Base-by-base conservation (phyloP, 306 rosid species). In the Sophora flavescens region DNA sequence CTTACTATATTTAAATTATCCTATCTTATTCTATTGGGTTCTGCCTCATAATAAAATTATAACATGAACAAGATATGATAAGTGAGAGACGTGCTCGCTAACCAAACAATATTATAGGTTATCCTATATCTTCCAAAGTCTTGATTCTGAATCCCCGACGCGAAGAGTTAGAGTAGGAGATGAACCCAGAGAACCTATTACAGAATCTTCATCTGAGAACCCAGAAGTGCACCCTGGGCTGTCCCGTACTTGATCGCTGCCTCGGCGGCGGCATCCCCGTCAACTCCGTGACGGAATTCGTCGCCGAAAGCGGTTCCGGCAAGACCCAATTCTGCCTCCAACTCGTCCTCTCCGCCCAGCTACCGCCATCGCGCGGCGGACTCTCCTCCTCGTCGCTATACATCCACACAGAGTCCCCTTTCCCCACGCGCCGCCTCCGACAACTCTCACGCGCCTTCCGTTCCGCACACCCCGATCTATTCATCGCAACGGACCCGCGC, bases 321-420 rank as follows among this genome's bases (percentile, higher is more conserved):
- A 92, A 92, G 85, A 92, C 98, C 16, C 98, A 94, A 36, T 60
- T 94, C 53, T 94, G 96, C 83, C 98, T 94, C 79, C 98, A 94
- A 72, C 90, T 94, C 54, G 84, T 65, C 14, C 93, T 91, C 81
- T 82, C 86, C 17, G 95, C 97, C 26, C 98, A 91, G 78, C 79
- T 91, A 32, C 98, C 97, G 8, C 79, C 83, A 17, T 87, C 96
- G 61, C 86, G 10, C 57, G 96, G 94, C 76, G 94, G 98, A 63
- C 88, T 93, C 44, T 84, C 85, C n/a, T 90, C 89, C 17, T 85
- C 98, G 10, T 87, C 95, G 13, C 82, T 94, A 15, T 94, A 82
- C 76, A 85, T 91, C 70, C 81, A 88, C 91, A 81, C 95, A 13
- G 98, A 94, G 42, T 90, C 79, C 75, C 90, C 91, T 39, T 94